Conservation (phyloP, 441 rosid genomes). For the Metrosideros polymorpha region DNA sequence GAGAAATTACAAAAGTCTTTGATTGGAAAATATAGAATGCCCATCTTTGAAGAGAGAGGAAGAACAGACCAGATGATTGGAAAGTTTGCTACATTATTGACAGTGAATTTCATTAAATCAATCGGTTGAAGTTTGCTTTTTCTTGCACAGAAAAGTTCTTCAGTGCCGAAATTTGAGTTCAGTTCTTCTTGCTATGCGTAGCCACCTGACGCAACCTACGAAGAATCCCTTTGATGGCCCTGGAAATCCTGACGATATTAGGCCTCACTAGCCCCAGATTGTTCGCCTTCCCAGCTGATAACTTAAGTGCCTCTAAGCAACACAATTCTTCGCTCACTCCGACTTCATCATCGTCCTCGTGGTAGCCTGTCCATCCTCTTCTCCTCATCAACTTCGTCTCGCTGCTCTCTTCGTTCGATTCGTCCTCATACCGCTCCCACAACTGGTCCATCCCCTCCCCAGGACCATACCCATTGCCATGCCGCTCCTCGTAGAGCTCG, state of each 20-base stretch:
- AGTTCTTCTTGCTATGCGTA: background rate
- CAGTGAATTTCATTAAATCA: background rate
- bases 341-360: background rate
- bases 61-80: background rate
- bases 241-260: background rate
- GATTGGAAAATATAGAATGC: background rate
- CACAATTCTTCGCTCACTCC: background rate
- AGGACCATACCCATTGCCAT: background rate
- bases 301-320: slow-evolving; percentile 2
- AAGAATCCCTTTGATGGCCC: background rate
- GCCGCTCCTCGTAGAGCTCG: slow-evolving; percentile 7
- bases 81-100: background rate
- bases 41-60: background rate
- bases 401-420: background rate
- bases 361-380: background rate
- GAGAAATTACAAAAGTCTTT: background rate
- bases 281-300: background rate
- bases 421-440: slow-evolving; percentile 5
- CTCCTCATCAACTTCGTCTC: background rate
- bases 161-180: background rate
- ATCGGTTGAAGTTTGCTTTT: background rate
- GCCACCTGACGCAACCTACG: background rate
- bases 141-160: background rate
- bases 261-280: slow-evolving; percentile 4
- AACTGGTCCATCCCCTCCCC: slow-evolving; percentile 5